Conservation (phyloP, 2,329 filamentous ascomycete species). For the Berkeleyomyces rouxiae region DNA sequence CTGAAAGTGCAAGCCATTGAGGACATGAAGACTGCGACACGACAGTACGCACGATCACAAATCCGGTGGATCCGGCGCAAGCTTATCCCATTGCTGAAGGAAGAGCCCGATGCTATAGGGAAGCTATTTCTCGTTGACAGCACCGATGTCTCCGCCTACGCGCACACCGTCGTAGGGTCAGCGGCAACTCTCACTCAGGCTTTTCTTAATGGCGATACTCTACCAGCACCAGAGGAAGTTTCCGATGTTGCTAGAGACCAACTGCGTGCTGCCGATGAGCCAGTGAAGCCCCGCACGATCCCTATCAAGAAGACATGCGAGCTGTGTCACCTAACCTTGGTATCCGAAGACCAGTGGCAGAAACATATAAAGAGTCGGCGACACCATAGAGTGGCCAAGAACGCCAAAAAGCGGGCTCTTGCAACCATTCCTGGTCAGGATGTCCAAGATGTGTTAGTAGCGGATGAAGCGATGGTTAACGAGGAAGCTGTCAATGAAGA, state of each 20-base stretch:
- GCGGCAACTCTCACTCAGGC: slow-evolving; percentile 43
- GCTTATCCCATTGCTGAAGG: slow-evolving; percentile 50
- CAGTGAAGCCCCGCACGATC: slow-evolving; percentile 34
- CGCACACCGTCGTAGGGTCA: slow-evolving; percentile 43
- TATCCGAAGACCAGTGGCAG: slow-evolving; percentile 35
- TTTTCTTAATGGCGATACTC: slow-evolving; percentile 42
- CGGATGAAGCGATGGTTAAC: not conserved
- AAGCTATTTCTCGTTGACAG: slow-evolving; percentile 69
- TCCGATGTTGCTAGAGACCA: slow-evolving; percentile 35
- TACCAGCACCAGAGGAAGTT: slow-evolving; percentile 34
- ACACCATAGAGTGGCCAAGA: slow-evolving; percentile 22
- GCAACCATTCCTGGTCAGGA: slow-evolving; percentile 17
- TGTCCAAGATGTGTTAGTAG: not conserved
- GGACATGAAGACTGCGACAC: slow-evolving; percentile 63
- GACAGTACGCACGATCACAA: slow-evolving; percentile 77
- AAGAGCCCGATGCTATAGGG: slow-evolving; percentile 33
- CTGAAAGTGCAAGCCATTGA: slow-evolving; percentile 48
- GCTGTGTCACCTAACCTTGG: slow-evolving; percentile 47
- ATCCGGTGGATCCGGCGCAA: slow-evolving; percentile 76
- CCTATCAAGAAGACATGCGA: slow-evolving; percentile 50
- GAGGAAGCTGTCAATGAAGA: not conserved
- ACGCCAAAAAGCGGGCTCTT: slow-evolving; percentile 23
- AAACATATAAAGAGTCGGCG: slow-evolving; percentile 24
- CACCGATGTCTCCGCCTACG: slow-evolving; percentile 48
- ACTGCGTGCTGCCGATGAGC: slow-evolving; percentile 25